Base-by-base conservation (phyloP, 2,329 filamentous ascomycete species). In the Dryadomyces quercus-mongolicae region DNA sequence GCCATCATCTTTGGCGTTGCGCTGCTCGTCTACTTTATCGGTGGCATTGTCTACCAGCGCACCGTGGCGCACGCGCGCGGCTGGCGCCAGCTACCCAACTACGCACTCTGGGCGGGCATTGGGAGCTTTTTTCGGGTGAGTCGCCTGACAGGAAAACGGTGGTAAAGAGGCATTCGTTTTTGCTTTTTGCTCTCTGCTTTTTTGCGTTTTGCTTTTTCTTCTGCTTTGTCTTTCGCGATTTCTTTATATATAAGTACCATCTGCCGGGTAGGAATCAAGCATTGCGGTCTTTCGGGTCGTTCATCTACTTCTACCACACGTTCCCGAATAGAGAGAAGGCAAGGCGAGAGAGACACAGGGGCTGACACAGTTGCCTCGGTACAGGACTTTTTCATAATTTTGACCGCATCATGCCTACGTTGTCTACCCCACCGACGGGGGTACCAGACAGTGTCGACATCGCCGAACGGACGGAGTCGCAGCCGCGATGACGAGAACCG, bases 51-150 rank as follows among this genome's bases (percentile, higher is more conserved):
- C 59, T 98, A 97, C 74, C 92, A 96, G 69, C 82, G 93, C 56
- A 94, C 89, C 36, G 91, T 98, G 55, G 85, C 91, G 70, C 88
- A 98, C 67, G 90, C 95, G 62, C 80, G 93, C 58, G 93, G 93
- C 49, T 97, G 92, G 93, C 82, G 88, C 61, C 93, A 98, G 68
- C 73, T 96, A 61, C 93, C 93, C 53, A 97, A 98, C 71, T 96
- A 93, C 72, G 83, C 81, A 62, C 79, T 96, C 61, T 98, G 93
- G 93, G 84, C 88, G 34, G 85, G 89, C 54, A 87, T 96, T 58
- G 84, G 87, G 71, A 82, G 78, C 61, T 95, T 95, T 67, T 71
- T 95, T 63, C 85, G 79, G 75, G 92, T 93, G 79, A 74, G 79
- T 61, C 16, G 18, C 12, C 47, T 53, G 36, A 40, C 36, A 5